phyloP scores from a whole-genome alignment of 1,139 yeast species.

The Nakaseomyces nivariensis region DNA sequence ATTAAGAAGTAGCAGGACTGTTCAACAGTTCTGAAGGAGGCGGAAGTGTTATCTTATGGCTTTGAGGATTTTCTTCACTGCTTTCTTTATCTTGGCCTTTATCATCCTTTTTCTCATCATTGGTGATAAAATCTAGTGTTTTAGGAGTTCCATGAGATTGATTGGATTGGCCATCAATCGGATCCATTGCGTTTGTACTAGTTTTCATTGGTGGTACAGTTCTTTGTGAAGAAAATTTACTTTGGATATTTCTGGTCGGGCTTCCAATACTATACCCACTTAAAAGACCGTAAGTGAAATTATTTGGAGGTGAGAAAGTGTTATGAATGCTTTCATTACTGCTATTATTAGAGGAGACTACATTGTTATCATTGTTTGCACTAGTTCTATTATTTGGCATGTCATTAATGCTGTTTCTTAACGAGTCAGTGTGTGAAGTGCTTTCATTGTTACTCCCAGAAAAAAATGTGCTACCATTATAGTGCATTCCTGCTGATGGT shows the following conservation, averaged over 20 bases:
- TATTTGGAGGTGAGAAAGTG: neutral
- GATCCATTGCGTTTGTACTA: neutral
- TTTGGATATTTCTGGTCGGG: neutral
- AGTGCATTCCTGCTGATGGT: neutral
- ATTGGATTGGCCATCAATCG: neutral
- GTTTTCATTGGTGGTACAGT: slow-evolving; percentile 2
- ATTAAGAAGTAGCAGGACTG: neutral
- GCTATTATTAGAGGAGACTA: slow-evolving; percentile 1
- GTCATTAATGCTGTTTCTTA: neutral
- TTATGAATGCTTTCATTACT: neutral
- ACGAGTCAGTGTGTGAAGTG: neutral
- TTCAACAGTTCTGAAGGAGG: slow-evolving; percentile 1
- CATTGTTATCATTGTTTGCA: neutral
- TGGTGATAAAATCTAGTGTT: neutral
- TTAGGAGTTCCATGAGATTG: neutral
- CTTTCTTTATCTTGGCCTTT: neutral
- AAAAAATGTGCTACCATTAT: neutral
- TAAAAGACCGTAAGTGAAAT: neutral
- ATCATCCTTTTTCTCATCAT: neutral
- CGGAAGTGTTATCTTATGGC: neutral
- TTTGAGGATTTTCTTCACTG: neutral
- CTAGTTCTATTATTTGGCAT: neutral
- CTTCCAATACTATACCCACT: slow-evolving; percentile 1
- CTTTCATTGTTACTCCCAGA: neutral
- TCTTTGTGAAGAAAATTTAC: slow-evolving; percentile 1